Evolutionary conservation across 2,329 filamentous ascomycete species (phyloP).

Genomic region (Drechslerella coelobrocha): DNA sequence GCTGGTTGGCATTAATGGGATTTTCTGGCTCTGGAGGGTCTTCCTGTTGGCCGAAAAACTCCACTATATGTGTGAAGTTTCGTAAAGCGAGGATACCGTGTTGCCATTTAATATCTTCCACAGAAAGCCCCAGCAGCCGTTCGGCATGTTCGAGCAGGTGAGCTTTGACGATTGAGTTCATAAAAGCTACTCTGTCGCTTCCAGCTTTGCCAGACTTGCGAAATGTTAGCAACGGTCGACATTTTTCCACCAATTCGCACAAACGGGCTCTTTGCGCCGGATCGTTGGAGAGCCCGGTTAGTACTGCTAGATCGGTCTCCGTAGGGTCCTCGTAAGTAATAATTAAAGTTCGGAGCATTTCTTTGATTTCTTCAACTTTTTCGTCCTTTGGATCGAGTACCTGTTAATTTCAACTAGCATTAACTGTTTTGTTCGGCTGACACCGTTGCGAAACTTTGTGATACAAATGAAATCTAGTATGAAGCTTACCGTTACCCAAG

Average conservation of each 20-base stretch:
- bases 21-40: constrained; percentile 33
- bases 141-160: constrained; percentile 59
- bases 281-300: constrained; percentile 57
- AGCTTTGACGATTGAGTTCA: constrained; percentile 58
- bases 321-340: constrained; percentile 60
- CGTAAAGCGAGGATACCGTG: constrained; percentile 60
- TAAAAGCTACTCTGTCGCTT: constrained; percentile 55
- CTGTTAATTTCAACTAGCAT: constrained; percentile 28
- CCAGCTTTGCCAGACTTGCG: constrained; percentile 52
- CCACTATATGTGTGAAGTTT: constrained; percentile 58
- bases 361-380: constrained; percentile 59
- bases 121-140: constrained; percentile 57
- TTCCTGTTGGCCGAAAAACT: constrained; percentile 55
- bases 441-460: background rate
- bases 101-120: constrained; percentile 59
- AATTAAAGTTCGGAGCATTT: constrained; percentile 60
- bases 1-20: background rate
- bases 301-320: constrained; percentile 58
- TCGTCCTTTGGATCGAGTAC: constrained; percentile 57
- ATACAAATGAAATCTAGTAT: background rate
- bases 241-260: constrained; percentile 57
- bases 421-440: background rate
- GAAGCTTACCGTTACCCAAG: constrained; percentile 56
- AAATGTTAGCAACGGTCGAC: constrained; percentile 57
- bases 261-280: constrained; percentile 57